These are phyloP conservation scores for Pseudogymnoascus sp. DNA, from an alignment of 2,329 filamentous ascomycete genomes.

Conservation along the genomic window DNA sequence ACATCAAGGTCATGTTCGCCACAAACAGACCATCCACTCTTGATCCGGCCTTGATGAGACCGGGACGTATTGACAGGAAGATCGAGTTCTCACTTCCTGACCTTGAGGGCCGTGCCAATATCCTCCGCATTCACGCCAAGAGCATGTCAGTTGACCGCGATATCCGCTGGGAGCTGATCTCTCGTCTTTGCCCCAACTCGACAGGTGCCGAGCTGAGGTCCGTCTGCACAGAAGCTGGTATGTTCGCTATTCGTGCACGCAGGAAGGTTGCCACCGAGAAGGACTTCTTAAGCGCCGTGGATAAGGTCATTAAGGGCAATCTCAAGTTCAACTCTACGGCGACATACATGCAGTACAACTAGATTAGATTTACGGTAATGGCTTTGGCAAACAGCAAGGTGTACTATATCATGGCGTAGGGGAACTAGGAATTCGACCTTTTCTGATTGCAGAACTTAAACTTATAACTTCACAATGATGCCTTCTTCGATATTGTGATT, in stretches of 20 bases:
- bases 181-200: slow-evolving; percentile 90
- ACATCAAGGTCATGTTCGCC: slow-evolving; percentile 99
- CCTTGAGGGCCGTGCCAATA: slow-evolving; percentile 94
- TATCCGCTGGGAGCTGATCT: slow-evolving; percentile 98
- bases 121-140: slow-evolving; percentile 97
- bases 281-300: slow-evolving; percentile 94
- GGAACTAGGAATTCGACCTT: slow-evolving; percentile 5
- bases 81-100: slow-evolving; percentile 98
- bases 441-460: slow-evolving; percentile 9
- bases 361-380: slow-evolving; percentile 31
- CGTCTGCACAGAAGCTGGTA: slow-evolving; percentile 95
- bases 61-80: slow-evolving; percentile 95
- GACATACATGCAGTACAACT: slow-evolving; percentile 99
- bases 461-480: background rate
- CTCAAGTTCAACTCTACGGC: slow-evolving; percentile 99
- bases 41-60: slow-evolving; percentile 94
- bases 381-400: slow-evolving; percentile 10
- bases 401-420: slow-evolving; percentile 11
- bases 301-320: slow-evolving; percentile 99
- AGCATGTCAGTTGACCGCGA: slow-evolving; percentile 99
- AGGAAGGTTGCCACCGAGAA: slow-evolving; percentile 98
- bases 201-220: slow-evolving; percentile 93
- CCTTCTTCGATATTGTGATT: background rate
- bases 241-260: slow-evolving; percentile 92
- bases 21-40: slow-evolving; percentile 94